phyloP scores from a whole-genome alignment of 163 green algal species.

The Scenedesmus sp. region DNA sequence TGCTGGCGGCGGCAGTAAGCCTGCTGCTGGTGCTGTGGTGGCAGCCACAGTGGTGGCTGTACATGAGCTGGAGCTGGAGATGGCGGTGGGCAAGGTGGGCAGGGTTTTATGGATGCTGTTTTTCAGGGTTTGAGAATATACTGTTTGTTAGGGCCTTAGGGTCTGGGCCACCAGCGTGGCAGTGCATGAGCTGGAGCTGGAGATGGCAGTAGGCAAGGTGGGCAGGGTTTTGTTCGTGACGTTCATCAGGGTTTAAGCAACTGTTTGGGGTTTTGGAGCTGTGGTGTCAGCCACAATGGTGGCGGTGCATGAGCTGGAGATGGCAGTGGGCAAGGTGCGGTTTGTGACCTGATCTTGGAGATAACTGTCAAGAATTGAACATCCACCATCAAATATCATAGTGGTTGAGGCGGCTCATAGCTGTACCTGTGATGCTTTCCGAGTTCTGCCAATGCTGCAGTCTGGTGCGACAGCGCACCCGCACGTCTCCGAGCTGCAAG shows the following conservation, averaged over 20 bases:
- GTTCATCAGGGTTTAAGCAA: no score
- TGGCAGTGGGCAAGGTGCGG: conserved; percentile 44
- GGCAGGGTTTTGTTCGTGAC: no score
- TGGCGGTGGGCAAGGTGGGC: conserved; percentile 34
- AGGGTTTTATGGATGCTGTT: no score
- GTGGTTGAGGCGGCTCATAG: no score
- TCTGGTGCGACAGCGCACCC: not conserved
- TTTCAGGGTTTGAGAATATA: no score
- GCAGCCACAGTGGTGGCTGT: conserved; percentile 59
- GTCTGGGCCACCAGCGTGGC: conserved; percentile 61
- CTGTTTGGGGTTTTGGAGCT: no score
- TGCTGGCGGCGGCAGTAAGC: conserved; percentile 6
- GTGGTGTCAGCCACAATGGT: conserved; percentile 61
- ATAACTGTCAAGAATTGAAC: no score
- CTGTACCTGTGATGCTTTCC: not conserved
- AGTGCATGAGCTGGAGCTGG: conserved; percentile 26
- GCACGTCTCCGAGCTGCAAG: not conserved
- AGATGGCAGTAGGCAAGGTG: conserved; percentile 40
- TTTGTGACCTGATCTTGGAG: no score
- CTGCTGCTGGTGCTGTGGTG: conserved; percentile 53
- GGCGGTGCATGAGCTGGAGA: conserved; percentile 24
- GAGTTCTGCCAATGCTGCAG: not conserved
- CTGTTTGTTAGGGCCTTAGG: no score
- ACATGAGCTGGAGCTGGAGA: conserved; percentile 25
- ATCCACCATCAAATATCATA: no score